Evolutionary conservation across 208 protist species (phyloP).

Genomic region (Acanthamoeba pearcei): DNA sequence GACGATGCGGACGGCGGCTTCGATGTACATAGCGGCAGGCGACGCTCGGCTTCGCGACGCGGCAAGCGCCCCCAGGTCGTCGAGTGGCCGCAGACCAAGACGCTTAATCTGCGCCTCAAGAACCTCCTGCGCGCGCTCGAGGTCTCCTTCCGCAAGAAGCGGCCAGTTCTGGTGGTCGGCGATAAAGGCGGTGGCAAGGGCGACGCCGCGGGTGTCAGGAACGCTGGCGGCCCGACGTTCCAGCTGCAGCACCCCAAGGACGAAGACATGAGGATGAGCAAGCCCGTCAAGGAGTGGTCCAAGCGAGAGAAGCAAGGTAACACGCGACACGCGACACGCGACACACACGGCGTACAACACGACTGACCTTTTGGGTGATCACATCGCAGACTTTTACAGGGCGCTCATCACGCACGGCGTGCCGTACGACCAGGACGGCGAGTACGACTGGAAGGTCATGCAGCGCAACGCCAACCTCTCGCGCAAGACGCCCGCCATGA

Average conservation of each 20-base stretch:
- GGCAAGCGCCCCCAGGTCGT: constrained; percentile 16
- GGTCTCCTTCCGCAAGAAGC: constrained; percentile 21
- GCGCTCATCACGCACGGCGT: constrained; percentile 73
- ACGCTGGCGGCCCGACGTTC: background rate
- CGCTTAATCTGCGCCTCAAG: constrained; percentile 57
- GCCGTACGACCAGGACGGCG: constrained; percentile 56
- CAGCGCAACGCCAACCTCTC: constrained; percentile 58
- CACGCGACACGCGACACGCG: background rate
- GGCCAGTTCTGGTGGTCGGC: background rate
- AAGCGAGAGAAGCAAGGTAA: constrained; percentile 62
- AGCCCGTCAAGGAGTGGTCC: constrained; percentile 73
- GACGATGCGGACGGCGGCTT: background rate
- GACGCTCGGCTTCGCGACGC: constrained; percentile 12
- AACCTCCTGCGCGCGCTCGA: constrained; percentile 62
- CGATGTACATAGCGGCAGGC: constrained; percentile 37
- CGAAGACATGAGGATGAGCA: background rate
- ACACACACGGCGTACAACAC: background rate
- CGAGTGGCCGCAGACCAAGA: constrained; percentile 67
- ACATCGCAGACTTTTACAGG: constrained; percentile 48
- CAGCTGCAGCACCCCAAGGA: background rate
- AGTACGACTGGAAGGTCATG: constrained; percentile 65
- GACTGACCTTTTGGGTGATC: too few relatives aligned
- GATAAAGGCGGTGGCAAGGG: background rate
- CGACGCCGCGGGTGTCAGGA: background rate
- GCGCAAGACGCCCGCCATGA: constrained; percentile 61